These are phyloP conservation scores for Calonectria naviculata DNA, from an alignment of 2,329 filamentous ascomycete genomes.

Conservation along the genomic window DNA sequence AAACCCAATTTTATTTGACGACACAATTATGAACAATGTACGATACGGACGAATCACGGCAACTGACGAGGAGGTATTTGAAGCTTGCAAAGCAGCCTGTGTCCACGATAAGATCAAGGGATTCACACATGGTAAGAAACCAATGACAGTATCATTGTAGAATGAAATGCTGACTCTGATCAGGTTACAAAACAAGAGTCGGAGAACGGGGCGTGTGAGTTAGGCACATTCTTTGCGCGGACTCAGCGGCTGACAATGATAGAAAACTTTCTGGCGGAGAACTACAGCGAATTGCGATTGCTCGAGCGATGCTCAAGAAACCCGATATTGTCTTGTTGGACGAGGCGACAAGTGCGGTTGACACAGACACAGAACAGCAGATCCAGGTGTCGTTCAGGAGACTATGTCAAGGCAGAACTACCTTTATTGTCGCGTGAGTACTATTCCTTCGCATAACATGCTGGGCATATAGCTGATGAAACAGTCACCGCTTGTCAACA, in stretches of 20 bases:
- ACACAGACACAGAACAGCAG: conserved; percentile 75
- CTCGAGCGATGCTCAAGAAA: conserved; percentile 77
- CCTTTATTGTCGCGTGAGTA: conserved; percentile 72
- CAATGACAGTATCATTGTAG: no score
- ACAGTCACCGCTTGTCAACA: conserved; percentile 75
- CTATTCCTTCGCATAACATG: no score
- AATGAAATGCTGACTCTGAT: conserved; percentile 18
- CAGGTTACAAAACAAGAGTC: conserved; percentile 61
- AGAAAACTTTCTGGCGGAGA: conserved; percentile 75
- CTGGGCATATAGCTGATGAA: conserved; percentile 17
- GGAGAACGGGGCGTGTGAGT: conserved; percentile 62
- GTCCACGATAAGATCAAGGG: conserved; percentile 68
- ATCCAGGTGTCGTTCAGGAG: conserved; percentile 71
- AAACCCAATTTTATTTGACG: conserved; percentile 66
- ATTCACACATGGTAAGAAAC: conserved; percentile 58
- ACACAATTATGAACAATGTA: conserved; percentile 70
- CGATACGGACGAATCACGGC: conserved; percentile 66
- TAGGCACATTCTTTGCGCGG: background rate
- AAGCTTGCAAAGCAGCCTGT: conserved; percentile 65
- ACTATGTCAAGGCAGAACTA: conserved; percentile 71
- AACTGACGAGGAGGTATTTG: conserved; percentile 64
- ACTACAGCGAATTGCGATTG: conserved; percentile 74
- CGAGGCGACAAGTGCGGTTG: conserved; percentile 82
- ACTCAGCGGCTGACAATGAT: conserved; percentile 30
- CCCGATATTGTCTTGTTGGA: conserved; percentile 83